Evolutionary conservation across 2,329 filamentous ascomycete species (phyloP).

Genomic region (Zopfia rhizophila): DNA sequence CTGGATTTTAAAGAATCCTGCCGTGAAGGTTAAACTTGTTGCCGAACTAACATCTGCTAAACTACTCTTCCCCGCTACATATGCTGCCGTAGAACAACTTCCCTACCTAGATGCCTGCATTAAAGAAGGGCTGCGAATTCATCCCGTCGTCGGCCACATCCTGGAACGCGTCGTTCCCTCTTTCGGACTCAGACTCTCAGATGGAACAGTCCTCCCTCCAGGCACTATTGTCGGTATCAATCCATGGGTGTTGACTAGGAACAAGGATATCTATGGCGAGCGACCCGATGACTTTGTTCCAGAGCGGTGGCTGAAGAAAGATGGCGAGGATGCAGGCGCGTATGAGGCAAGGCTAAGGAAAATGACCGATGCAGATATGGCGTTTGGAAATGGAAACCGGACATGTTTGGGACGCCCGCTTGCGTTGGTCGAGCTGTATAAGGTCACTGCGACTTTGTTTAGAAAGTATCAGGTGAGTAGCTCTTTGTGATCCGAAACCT

Average conservation of each 20-base stretch:
- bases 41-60: slow-evolving; percentile 34
- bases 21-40: slow-evolving; percentile 29
- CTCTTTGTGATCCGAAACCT: too few species aligned
- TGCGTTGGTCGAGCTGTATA: slow-evolving; percentile 50
- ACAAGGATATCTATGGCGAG: slow-evolving; percentile 32
- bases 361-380: slow-evolving; percentile 49
- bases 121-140: slow-evolving; percentile 59
- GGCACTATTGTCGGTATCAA: slow-evolving; percentile 48
- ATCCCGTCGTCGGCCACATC: slow-evolving; percentile 49
- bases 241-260: slow-evolving; percentile 39
- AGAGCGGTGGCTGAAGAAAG: slow-evolving; percentile 46
- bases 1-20: slow-evolving; percentile 33
- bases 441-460: slow-evolving; percentile 64
- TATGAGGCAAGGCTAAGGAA: slow-evolving; percentile 31
- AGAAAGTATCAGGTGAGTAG: slow-evolving; percentile 56
- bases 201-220: slow-evolving; percentile 36
- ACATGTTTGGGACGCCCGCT: slow-evolving; percentile 41
- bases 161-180: slow-evolving; percentile 44
- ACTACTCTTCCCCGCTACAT: slow-evolving; percentile 29
- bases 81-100: slow-evolving; percentile 36
- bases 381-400: slow-evolving; percentile 43
- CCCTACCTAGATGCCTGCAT: slow-evolving; percentile 60
- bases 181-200: slow-evolving; percentile 27
- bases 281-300: slow-evolving; percentile 32
- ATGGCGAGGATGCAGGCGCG: slow-evolving; percentile 21